Conservation (phyloP, 768 basidiomycete genomes). For the Xerocomellus amylosporus region DNA sequence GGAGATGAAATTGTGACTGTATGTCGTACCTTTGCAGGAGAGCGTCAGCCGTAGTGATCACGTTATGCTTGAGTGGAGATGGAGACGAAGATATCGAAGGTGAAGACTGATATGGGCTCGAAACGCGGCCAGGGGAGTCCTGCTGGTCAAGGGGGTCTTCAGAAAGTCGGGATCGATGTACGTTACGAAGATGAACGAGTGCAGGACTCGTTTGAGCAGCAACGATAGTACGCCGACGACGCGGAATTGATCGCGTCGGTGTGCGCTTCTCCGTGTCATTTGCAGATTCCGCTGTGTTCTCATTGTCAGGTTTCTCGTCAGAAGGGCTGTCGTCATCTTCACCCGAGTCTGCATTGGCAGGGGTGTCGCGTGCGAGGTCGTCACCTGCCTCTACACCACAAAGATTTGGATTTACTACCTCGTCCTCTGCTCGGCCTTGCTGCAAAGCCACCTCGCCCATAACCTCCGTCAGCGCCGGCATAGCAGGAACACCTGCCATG, state of each 20-base stretch:
- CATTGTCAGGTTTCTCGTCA: slow-evolving; percentile 40
- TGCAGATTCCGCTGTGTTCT: slow-evolving; percentile 14
- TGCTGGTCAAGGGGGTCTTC: slow-evolving; percentile 75
- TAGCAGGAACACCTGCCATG: slow-evolving; percentile 69
- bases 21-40: slow-evolving; percentile 68
- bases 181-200: slow-evolving; percentile 55
- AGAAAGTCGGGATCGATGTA: slow-evolving; percentile 56
- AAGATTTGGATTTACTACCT: slow-evolving; percentile 43
- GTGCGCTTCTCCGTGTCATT: slow-evolving; percentile 15
- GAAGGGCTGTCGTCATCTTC: slow-evolving; percentile 46
- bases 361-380: slow-evolving; percentile 34
- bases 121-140: slow-evolving; percentile 38
- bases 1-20: slow-evolving; percentile 64
- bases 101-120: slow-evolving; percentile 65
- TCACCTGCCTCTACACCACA: slow-evolving; percentile 49
- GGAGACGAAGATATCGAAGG: slow-evolving; percentile 58
- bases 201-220: slow-evolving; percentile 75
- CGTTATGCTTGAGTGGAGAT: slow-evolving; percentile 45
- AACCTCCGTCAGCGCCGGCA: slow-evolving; percentile 70
- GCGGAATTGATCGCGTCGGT: slow-evolving; percentile 11
- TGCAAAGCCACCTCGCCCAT: slow-evolving; percentile 85
- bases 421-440: slow-evolving; percentile 78
- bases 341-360: slow-evolving; percentile 19
- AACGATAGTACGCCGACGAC: slow-evolving; percentile 49
- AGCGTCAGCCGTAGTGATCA: slow-evolving; percentile 46